These are phyloP conservation scores for Santalum album DNA, from an alignment of 164 flowering plant species.

Conservation along the genomic window DNA sequence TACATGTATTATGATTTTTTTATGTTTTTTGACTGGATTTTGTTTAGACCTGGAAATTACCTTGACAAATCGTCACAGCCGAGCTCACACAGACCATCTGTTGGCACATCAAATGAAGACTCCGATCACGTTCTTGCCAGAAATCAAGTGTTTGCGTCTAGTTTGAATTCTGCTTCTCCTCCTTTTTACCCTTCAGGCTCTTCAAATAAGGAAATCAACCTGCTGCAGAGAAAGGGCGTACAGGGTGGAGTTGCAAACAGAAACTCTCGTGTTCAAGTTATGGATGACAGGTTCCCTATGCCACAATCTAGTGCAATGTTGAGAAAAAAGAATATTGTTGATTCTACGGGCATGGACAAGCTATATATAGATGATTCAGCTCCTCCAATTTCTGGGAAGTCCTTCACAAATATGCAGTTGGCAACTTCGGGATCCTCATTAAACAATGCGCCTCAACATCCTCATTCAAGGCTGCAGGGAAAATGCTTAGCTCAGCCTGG, in stretches of 20 bases:
- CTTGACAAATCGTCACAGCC: slow-evolving; percentile 34
- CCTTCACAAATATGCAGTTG: slow-evolving; percentile 26
- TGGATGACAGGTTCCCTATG: slow-evolving; percentile 28
- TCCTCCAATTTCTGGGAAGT: slow-evolving; percentile 35
- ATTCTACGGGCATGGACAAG: slow-evolving; percentile 42
- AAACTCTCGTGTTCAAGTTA: slow-evolving; percentile 22
- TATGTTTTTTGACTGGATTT: neutral
- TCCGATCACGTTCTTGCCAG: slow-evolving; percentile 29
- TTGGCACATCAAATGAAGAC: slow-evolving; percentile 30
- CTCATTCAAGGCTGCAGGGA: slow-evolving; percentile 43
- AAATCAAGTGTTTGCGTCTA: slow-evolving; percentile 59
- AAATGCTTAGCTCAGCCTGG: slow-evolving; percentile 35
- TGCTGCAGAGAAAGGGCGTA: slow-evolving; percentile 44
- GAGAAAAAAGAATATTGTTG: slow-evolving; percentile 49
- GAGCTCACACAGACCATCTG: slow-evolving; percentile 28
- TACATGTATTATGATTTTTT: neutral
- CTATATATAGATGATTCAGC: slow-evolving; percentile 39
- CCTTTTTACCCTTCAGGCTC: slow-evolving; percentile 96
- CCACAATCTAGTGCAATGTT: slow-evolving; percentile 30
- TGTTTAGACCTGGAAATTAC: slow-evolving; percentile 40
- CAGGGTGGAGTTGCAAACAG: slow-evolving; percentile 35
- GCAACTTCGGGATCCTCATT: slow-evolving; percentile 37
- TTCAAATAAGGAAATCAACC: slow-evolving; percentile 48
- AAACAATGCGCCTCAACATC: slow-evolving; percentile 22
- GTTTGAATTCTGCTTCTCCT: slow-evolving; percentile 82